phyloP scores from a whole-genome alignment of 2,329 filamentous ascomycete species.

The Aquanectria penicillioides region DNA sequence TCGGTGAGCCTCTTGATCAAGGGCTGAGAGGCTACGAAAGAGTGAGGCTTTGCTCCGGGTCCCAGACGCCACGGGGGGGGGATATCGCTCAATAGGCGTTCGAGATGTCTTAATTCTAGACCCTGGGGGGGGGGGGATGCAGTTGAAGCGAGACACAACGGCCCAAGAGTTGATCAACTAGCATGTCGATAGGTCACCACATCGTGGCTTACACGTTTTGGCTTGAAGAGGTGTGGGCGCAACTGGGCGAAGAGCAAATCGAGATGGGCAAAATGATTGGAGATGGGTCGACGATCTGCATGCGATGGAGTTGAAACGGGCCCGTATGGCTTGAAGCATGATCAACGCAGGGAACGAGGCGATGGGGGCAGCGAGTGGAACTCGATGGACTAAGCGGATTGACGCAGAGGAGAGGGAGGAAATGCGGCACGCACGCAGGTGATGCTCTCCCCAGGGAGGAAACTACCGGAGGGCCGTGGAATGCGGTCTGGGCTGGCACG shows the following conservation, averaged over 20 bases:
- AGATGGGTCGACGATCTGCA: slow-evolving; percentile 34
- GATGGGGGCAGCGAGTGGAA: slow-evolving; percentile 34
- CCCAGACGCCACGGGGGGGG: no score
- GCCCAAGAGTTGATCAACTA: background rate
- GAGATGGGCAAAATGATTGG: slow-evolving; percentile 34
- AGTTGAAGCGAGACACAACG: background rate
- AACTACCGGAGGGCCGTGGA: no score
- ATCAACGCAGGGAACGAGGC: slow-evolving; percentile 39
- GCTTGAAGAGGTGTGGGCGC: slow-evolving; percentile 8
- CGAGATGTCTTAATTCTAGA: slow-evolving; percentile 8
- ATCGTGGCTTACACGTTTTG: slow-evolving; percentile 17
- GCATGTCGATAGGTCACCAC: background rate
- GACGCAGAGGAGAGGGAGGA: background rate
- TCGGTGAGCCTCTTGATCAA: slow-evolving; percentile 2
- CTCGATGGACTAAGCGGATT: slow-evolving; percentile 10
- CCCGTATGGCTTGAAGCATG: slow-evolving; percentile 33
- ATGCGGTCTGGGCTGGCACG: no score
- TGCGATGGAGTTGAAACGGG: slow-evolving; percentile 33
- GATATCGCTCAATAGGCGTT: slow-evolving; percentile 12
- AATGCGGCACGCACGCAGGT: slow-evolving; percentile 2
- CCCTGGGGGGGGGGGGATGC: slow-evolving; percentile 8
- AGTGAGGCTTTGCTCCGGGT: no score
- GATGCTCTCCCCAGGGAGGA: no score
- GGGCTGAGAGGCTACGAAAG: no score
- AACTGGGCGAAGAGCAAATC: slow-evolving; percentile 11